A percentile compares a stretch with the other conserved stretches of the same genome.
Evolutionary conservation across 306 rosid genomes (phyloP).

Genomic region (Vigna reflexopilosa): DNA sequence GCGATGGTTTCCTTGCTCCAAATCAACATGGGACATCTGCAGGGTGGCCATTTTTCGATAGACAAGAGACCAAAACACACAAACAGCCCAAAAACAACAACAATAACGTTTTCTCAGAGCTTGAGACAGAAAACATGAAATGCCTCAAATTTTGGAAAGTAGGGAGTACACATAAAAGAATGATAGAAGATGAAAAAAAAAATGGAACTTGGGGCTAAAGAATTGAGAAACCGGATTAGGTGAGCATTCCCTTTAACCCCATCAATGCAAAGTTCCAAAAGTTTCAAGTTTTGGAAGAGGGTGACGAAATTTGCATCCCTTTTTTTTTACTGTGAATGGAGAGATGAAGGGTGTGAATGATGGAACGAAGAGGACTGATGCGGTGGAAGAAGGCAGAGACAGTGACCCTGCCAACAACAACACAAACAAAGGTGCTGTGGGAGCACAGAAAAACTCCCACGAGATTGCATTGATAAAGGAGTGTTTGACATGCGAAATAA

Average conservation of each 20-base stretch:
- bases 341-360: slow-evolving; percentile 39
- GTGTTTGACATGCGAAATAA: slow-evolving; percentile 28
- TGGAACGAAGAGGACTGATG: slow-evolving; percentile 48
- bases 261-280: slow-evolving; percentile 42
- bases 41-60: slow-evolving; percentile 51
- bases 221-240: slow-evolving; percentile 64
- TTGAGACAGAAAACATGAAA: slow-evolving; percentile 32
- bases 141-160: slow-evolving; percentile 50
- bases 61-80: slow-evolving; percentile 40
- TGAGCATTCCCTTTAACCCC: slow-evolving; percentile 55
- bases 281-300: slow-evolving; percentile 42
- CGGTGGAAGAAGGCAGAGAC: slow-evolving; percentile 50
- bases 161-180: slow-evolving; percentile 22
- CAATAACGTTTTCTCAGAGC: slow-evolving; percentile 27
- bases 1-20: slow-evolving; percentile 67
- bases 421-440: slow-evolving; percentile 68
- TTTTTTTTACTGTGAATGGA: slow-evolving; percentile 33
- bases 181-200: not conserved
- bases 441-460: slow-evolving; percentile 51
- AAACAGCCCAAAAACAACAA: not conserved
- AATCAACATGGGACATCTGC: slow-evolving; percentile 71
- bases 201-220: slow-evolving; percentile 41
- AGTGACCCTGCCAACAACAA: slow-evolving; percentile 54
- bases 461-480: slow-evolving; percentile 55
- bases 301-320: slow-evolving; percentile 34